phyloP scores from a whole-genome alignment of 306 rosid genomes.

The Cicer arietinum region DNA sequence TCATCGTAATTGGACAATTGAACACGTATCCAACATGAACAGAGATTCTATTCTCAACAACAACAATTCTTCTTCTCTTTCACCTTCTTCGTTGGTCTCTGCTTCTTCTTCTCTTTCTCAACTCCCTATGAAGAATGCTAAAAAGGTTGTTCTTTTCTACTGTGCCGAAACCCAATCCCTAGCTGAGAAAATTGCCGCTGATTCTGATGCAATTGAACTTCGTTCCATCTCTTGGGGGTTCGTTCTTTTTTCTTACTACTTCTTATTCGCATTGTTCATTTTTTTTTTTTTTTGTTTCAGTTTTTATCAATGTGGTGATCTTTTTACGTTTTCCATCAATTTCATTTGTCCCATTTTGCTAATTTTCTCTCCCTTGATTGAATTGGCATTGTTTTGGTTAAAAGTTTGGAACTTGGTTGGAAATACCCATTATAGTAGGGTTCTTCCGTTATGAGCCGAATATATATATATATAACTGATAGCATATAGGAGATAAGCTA shows the following conservation, averaged over 20 bases:
- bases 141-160: conserved; percentile 79
- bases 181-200: conserved; percentile 75
- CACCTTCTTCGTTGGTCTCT: conserved; percentile 50
- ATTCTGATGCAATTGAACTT: conserved; percentile 76
- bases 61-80: conserved; percentile 2
- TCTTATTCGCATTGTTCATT: background rate
- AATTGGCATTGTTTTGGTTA: conserved; percentile 6
- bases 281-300: background rate
- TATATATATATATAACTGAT: too few relatives aligned
- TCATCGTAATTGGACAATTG: conserved; percentile 54
- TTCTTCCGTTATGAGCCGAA: background rate
- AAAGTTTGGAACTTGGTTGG: conserved; percentile 35
- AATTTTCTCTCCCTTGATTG: background rate
- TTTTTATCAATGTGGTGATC: conserved; percentile 39
- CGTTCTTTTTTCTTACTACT: conserved; percentile 10
- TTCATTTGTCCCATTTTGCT: conserved; percentile 26
- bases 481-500: too few relatives aligned
- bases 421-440: conserved; percentile 5
- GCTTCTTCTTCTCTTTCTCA: conserved; percentile 60
- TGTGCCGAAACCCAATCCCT: conserved; percentile 82
- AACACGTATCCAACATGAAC: conserved; percentile 50
- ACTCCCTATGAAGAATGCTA: conserved; percentile 51
- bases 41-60: conserved; percentile 49
- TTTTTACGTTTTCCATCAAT: conserved; percentile 6
- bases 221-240: conserved; percentile 84